Conservation (phyloP, 2,329 filamentous ascomycete species). For the Arthrocladium fulminans region DNA sequence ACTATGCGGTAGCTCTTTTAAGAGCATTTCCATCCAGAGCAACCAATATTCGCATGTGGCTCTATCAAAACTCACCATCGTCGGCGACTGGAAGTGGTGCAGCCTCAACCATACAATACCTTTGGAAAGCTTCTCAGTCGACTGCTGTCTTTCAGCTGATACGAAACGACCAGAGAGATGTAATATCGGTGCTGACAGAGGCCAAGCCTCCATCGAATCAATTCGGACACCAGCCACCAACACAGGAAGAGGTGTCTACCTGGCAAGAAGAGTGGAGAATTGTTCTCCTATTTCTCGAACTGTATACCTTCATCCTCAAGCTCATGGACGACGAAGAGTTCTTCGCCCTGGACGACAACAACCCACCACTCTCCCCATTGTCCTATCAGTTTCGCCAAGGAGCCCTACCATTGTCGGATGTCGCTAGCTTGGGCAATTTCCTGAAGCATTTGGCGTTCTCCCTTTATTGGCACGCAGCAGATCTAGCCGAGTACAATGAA, state of each 20-base stretch:
- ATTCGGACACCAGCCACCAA: slow-evolving; percentile 19
- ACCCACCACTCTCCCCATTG: slow-evolving; percentile 28
- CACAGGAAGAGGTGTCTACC: slow-evolving; percentile 29
- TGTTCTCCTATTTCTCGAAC: slow-evolving; percentile 79
- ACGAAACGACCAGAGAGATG: slow-evolving; percentile 47
- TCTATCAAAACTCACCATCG: slow-evolving; percentile 63
- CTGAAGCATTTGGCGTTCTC: slow-evolving; percentile 86
- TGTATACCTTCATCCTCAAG: slow-evolving; percentile 86
- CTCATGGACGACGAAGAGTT: slow-evolving; percentile 97
- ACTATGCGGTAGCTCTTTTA: slow-evolving; percentile 76
- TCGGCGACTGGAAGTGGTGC: slow-evolving; percentile 24
- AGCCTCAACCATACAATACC: slow-evolving; percentile 68
- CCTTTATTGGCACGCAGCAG: slow-evolving; percentile 72
- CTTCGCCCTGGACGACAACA: slow-evolving; percentile 40
- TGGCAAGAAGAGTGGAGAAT: slow-evolving; percentile 72
- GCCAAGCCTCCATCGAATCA: slow-evolving; percentile 35
- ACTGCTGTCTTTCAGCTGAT: slow-evolving; percentile 52
- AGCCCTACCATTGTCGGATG: slow-evolving; percentile 60
- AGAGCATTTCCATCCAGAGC: slow-evolving; percentile 72
- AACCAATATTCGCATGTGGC: slow-evolving; percentile 89
- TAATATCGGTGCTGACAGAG: slow-evolving; percentile 47
- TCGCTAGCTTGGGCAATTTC: slow-evolving; percentile 68
- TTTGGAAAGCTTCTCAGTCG: slow-evolving; percentile 62
- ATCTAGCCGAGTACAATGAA: slow-evolving; percentile 43
- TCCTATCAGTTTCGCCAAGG: slow-evolving; percentile 50